Conservation (phyloP, 2,329 filamentous ascomycete genomes). For the Xylariomycetidae sp. region DNA sequence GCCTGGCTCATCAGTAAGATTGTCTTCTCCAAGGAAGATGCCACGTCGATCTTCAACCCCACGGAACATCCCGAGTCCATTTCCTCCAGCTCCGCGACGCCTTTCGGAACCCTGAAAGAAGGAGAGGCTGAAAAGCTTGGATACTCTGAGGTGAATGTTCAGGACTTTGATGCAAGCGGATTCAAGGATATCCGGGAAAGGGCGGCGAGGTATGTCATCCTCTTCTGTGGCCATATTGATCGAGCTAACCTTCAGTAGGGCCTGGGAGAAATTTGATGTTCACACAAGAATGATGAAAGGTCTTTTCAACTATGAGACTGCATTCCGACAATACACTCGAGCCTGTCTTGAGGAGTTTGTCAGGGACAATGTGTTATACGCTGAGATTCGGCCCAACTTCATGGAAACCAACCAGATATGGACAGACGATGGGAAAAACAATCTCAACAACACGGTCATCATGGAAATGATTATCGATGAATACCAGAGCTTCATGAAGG, state of each 20-base stretch:
- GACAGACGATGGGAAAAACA: conserved; percentile 39
- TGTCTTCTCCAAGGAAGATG: conserved; percentile 56
- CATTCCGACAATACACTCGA: conserved; percentile 51
- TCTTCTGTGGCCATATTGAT: conserved; percentile 4
- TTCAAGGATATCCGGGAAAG: conserved; percentile 1
- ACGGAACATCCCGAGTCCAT: too few species aligned
- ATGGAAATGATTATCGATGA: conserved; percentile 49
- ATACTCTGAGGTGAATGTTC: too few species aligned
- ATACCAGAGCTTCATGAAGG: conserved; percentile 36
- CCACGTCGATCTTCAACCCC: conserved; percentile 27
- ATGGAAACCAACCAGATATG: conserved; percentile 50
- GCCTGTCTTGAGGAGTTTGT: conserved; percentile 51
- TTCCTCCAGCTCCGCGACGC: too few species aligned
- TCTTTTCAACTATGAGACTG: conserved; percentile 52
- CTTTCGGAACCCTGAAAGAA: too few species aligned
- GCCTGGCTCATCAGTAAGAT: conserved; percentile 60
- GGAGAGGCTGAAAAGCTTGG: too few species aligned
- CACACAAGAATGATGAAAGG: conserved; percentile 59
- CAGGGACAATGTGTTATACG: conserved; percentile 54
- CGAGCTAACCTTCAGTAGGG: conserved; percentile 29
- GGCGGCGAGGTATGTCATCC: conserved; percentile 4
- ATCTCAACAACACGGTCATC: conserved; percentile 43
- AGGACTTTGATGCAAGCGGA: conserved; percentile 13
- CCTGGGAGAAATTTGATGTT: conserved; percentile 58
- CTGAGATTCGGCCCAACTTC: conserved; percentile 56